Base-by-base conservation (phyloP, 2,329 filamentous ascomycete genomes). In the Cladosporium sp. region DNA sequence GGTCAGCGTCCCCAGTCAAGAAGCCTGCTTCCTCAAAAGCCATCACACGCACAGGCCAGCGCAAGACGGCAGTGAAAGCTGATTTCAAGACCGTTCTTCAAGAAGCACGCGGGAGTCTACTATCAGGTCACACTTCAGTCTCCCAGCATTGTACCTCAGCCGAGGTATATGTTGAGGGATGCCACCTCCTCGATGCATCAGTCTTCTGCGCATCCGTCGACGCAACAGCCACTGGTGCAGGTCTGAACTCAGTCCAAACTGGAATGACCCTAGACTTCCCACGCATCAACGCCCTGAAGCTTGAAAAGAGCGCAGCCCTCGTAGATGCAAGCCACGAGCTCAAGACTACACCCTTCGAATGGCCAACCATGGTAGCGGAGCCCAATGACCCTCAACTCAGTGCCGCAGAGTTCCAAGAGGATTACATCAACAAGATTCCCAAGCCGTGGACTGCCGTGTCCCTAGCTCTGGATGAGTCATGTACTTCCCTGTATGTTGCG, bases 341-440 rank as follows among this genome's bases (percentile, higher is more conserved):
- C 69, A 69, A 77, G 67, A 69, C 81, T 60, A 66, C 77, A 58
- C 73, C 71, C 48, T 66, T 78, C 66, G 74, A 73, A 68, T 81
- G 78, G 83, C 78, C 78, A 66, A 70, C 34, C 14, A 25, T 53
- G 25, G 14, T 14, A n/a, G 26, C 49, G 7, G 28, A 28, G 5
- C 49, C 43, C 1, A 23, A n/a, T 2, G 18, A 76, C 64, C 69
- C 76, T 2, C 70, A 73, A n/a, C 60, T 69, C 32, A 39, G n/a
- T 34, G 18, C 39, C 2, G 8, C 56, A 1, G 16, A 53, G 28
- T 96, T 97, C 72, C 91, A 94, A 75, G 84, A 85, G 68, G 86
- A 93, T 54, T 97, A 93, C 71, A 84, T 97, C 59, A 91, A 97
- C 73, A 90, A 94, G 58, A 88, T 99, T 6, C 96, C 95, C 0